These are phyloP conservation scores for Coniophora puteana DNA, from an alignment of 1,284 basidiomycete species.

Conservation along the genomic window DNA sequence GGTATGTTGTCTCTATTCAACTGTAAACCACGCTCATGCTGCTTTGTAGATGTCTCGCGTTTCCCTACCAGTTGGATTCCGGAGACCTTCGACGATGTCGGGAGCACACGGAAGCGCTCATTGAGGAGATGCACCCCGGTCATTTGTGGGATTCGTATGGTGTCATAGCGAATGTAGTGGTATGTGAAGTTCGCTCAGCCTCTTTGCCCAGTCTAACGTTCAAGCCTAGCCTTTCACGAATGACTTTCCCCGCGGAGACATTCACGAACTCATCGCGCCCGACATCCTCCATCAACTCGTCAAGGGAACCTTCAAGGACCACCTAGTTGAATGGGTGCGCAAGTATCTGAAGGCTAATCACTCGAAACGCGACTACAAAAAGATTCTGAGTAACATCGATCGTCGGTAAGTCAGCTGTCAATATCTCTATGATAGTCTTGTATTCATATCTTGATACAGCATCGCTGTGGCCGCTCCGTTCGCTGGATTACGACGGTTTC, in stretches of 20 bases:
- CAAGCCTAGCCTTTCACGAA: background rate
- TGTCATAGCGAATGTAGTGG: conserved; percentile 7
- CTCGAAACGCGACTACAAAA: background rate
- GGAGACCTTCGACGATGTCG: background rate
- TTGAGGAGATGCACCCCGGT: background rate
- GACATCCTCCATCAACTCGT: no score
- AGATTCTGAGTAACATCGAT: background rate
- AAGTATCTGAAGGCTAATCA: background rate
- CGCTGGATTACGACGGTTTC: background rate
- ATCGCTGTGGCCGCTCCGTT: background rate
- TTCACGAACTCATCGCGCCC: no score
- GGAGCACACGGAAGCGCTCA: conserved; percentile 5
- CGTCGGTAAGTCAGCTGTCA: background rate
- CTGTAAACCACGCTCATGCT: background rate
- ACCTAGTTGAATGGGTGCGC: background rate
- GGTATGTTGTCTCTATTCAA: conserved; percentile 5
- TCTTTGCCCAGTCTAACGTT: no score
- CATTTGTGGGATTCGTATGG: conserved; percentile 7
- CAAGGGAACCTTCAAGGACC: no score
- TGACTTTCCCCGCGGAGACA: conserved; percentile 1
- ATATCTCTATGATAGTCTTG: background rate
- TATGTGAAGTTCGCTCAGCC: conserved; percentile 6
- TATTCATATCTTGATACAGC: conserved; percentile 5
- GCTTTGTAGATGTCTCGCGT: conserved; percentile 6
- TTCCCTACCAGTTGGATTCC: conserved; percentile 6